phyloP scores from a whole-genome alignment of 129 eudicot species.

The Scalesia atractyloides region DNA sequence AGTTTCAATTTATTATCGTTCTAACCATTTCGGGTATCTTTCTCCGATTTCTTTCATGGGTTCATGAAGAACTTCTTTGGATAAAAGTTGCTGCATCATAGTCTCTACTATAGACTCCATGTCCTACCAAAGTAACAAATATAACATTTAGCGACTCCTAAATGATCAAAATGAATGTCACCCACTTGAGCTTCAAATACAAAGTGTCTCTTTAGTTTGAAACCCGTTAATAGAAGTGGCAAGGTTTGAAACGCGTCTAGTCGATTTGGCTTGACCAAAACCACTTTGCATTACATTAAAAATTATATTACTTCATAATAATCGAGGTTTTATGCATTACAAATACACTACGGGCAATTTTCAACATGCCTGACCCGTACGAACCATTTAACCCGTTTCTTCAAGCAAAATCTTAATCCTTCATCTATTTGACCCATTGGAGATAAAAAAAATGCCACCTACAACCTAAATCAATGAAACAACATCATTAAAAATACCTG shows the following conservation, averaged over 20 bases:
- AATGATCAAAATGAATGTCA: neutral
- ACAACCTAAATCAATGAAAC: neutral
- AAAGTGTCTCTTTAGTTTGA: neutral
- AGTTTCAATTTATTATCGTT: conserved; percentile 70
- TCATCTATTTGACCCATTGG: neutral
- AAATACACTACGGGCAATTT: neutral
- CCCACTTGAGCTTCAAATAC: neutral
- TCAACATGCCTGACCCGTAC: neutral
- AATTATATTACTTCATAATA: neutral
- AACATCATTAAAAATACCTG: conserved; percentile 51
- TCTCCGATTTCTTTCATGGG: conserved; percentile 99
- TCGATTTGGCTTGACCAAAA: neutral
- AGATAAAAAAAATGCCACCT: conserved; percentile 6
- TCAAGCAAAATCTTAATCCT: neutral
- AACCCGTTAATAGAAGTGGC: neutral
- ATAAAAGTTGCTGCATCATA: conserved; percentile 97
- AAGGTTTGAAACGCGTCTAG: neutral
- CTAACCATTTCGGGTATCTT: conserved; percentile 93
- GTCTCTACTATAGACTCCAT: conserved; percentile 97
- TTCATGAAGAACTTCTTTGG: conserved; percentile 91
- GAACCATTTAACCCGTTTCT: neutral
- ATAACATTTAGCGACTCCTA: neutral
- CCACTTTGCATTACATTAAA: neutral
- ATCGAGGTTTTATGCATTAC: neutral
- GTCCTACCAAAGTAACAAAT: conserved; percentile 46